A percentile compares a stretch with the other conserved stretches of the same genome.
Conservation (phyloP, 2,329 filamentous ascomycete genomes). For the Leptosphaerulina australis region DNA sequence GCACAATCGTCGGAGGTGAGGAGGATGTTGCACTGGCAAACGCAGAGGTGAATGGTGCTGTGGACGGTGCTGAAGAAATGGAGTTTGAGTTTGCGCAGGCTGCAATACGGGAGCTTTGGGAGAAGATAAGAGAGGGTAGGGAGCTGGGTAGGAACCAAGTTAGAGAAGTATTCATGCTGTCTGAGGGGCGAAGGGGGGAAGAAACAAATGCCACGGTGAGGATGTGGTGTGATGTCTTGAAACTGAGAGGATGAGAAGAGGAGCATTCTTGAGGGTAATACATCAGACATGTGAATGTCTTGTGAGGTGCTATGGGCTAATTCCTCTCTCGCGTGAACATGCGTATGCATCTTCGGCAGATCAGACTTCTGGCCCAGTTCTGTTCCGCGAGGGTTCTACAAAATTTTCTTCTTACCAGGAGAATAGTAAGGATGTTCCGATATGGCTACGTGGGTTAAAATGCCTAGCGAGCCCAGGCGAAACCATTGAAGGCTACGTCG, state of each 20-base stretch:
- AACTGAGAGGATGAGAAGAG: slow-evolving; percentile 29
- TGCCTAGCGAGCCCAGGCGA: too few species aligned
- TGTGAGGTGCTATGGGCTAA: not conserved
- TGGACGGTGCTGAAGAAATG: slow-evolving; percentile 5
- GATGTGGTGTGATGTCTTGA: slow-evolving; percentile 45
- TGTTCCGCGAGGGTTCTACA: too few species aligned
- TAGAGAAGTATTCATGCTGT: slow-evolving; percentile 36
- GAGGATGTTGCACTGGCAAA: slow-evolving; percentile 7
- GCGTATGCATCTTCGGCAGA: too few species aligned
- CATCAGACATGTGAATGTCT: not conserved
- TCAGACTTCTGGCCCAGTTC: too few species aligned
- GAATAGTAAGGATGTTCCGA: too few species aligned
- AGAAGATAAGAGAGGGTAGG: slow-evolving; percentile 25
- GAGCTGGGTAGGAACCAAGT: slow-evolving; percentile 37
- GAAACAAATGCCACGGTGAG: slow-evolving; percentile 33
- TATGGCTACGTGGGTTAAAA: too few species aligned
- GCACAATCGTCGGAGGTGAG: slow-evolving; percentile 17
- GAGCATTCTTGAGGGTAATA: not conserved
- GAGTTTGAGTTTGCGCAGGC: slow-evolving; percentile 34
- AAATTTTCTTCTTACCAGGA: too few species aligned
- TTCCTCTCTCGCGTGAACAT: not conserved
- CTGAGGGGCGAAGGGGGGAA: slow-evolving; percentile 4
- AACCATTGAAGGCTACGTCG: too few species aligned
- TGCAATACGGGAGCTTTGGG: slow-evolving; percentile 37
- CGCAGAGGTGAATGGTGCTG: not conserved